Conservation (phyloP, 805 yeast species). For the Candida germanica region DNA sequence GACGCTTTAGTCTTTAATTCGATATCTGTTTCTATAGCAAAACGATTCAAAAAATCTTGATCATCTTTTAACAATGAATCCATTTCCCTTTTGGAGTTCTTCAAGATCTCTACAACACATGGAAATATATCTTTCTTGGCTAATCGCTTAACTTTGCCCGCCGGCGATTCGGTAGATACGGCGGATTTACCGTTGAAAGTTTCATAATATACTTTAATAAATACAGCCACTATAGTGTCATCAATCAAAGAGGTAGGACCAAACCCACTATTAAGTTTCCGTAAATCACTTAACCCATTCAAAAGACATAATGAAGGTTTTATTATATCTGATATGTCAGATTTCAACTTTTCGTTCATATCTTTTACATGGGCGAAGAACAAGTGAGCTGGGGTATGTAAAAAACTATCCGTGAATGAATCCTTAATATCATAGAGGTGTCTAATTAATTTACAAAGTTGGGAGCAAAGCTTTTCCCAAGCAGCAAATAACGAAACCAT, state of each 20-base stretch:
- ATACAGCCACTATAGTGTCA: slow-evolving; percentile 65
- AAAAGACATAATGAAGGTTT: slow-evolving; percentile 43
- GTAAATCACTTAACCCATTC: slow-evolving; percentile 51
- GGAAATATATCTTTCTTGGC: slow-evolving; percentile 45
- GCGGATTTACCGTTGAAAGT: neutral
- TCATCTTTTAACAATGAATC: slow-evolving; percentile 28
- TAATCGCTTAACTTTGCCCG: slow-evolving; percentile 31
- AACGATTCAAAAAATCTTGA: slow-evolving; percentile 31
- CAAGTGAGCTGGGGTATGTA: slow-evolving; percentile 44
- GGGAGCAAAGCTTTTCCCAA: slow-evolving; percentile 62
- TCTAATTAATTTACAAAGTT: slow-evolving; percentile 52
- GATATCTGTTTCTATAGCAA: slow-evolving; percentile 8
- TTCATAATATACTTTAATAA: slow-evolving; percentile 44
- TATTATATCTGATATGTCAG: slow-evolving; percentile 36
- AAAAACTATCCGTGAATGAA: slow-evolving; percentile 49
- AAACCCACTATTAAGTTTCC: slow-evolving; percentile 74
- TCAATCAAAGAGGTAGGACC: slow-evolving; percentile 76
- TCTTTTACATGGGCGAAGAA: slow-evolving; percentile 39
- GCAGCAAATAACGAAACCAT: slow-evolving; percentile 63
- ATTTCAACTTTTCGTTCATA: slow-evolving; percentile 22
- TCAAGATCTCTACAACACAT: slow-evolving; percentile 33
- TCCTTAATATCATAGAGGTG: slow-evolving; percentile 40
- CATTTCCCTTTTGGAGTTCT: slow-evolving; percentile 24
- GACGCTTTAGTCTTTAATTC: neutral
- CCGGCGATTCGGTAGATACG: slow-evolving; percentile 22